Conservation (phyloP, 495 filamentous ascomycete species). For the Symbiotaphrina buchneri region DNA sequence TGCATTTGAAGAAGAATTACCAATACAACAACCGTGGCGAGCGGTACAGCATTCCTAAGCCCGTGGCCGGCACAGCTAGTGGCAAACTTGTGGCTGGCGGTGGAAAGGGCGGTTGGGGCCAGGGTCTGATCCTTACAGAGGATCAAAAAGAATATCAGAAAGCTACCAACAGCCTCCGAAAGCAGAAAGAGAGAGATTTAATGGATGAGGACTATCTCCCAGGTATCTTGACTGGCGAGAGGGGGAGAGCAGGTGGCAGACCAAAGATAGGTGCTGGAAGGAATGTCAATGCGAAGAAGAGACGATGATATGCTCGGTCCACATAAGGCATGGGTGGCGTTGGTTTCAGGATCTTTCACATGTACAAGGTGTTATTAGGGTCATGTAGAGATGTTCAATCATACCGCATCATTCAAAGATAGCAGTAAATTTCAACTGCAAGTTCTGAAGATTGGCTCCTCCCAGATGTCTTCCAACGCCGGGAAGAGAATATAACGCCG, state of each 20-base stretch:
- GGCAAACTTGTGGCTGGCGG: constrained; percentile 41
- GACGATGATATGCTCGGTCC: no score
- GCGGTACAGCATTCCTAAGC: constrained; percentile 76
- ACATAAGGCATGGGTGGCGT: no score
- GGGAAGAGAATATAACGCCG: no score
- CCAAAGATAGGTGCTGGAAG: constrained; percentile 67
- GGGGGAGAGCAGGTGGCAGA: constrained; percentile 33
- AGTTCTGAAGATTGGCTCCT: no score
- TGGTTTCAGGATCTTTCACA: no score
- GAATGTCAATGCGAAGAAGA: constrained; percentile 64
- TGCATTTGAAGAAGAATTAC: constrained; percentile 88
- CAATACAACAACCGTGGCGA: constrained; percentile 90
- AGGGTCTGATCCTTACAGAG: constrained; percentile 62
- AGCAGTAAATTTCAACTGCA: no score
- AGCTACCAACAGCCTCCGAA: constrained; percentile 35
- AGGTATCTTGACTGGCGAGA: constrained; percentile 61
- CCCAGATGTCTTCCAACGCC: no score
- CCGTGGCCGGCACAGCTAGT: constrained; percentile 54
- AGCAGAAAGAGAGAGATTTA: constrained; percentile 51
- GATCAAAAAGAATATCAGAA: constrained; percentile 85
- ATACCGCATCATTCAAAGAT: no score
- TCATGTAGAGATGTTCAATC: no score
- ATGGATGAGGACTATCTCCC: constrained; percentile 94
- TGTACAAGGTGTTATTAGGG: no score
- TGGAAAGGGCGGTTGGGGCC: constrained; percentile 74